These are phyloP conservation scores for Haplographium delicatum DNA, from an alignment of 495 filamentous ascomycete genomes.

Conservation along the genomic window DNA sequence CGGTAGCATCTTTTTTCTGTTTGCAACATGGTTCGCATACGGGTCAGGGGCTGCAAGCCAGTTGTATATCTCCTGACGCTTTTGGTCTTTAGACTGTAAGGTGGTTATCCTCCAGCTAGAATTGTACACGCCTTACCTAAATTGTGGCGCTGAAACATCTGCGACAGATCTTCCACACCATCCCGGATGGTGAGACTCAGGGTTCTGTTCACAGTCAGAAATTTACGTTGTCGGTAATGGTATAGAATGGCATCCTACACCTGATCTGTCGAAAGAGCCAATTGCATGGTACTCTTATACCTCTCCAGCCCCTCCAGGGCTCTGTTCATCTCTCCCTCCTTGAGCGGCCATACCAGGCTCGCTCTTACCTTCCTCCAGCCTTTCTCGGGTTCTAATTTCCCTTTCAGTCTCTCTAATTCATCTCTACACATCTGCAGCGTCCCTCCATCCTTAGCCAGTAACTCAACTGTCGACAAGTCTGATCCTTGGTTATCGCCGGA, in stretches of 20 bases:
- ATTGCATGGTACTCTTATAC: slow-evolving; percentile 11
- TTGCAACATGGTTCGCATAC: slow-evolving; percentile 22
- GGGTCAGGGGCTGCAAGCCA: slow-evolving; percentile 29
- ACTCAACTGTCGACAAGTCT: slow-evolving; percentile 3
- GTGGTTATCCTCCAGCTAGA: no score
- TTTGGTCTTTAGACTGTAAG: slow-evolving; percentile 1
- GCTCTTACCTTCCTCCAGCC: slow-evolving; percentile 11
- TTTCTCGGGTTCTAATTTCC: slow-evolving; percentile 11
- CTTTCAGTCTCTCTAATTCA: slow-evolving; percentile 10
- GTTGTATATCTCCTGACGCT: slow-evolving; percentile 2
- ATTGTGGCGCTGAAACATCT: slow-evolving; percentile 3
- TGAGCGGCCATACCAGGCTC: slow-evolving; percentile 12
- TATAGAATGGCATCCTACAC: background rate
- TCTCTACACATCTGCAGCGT: slow-evolving; percentile 2
- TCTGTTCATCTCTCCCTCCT: slow-evolving; percentile 12
- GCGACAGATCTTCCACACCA: slow-evolving; percentile 12
- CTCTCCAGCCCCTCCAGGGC: slow-evolving; percentile 7
- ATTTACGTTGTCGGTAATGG: background rate
- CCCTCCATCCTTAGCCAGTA: slow-evolving; percentile 7
- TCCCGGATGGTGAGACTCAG: slow-evolving; percentile 13
- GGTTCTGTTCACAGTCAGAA: background rate
- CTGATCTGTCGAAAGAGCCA: slow-evolving; percentile 13
- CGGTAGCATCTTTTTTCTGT: slow-evolving; percentile 15
- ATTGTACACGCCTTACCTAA: no score
- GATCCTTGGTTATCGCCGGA: background rate